Conservation (phyloP, 805 yeast genomes). For the Saccharomycopsis olivae region DNA sequence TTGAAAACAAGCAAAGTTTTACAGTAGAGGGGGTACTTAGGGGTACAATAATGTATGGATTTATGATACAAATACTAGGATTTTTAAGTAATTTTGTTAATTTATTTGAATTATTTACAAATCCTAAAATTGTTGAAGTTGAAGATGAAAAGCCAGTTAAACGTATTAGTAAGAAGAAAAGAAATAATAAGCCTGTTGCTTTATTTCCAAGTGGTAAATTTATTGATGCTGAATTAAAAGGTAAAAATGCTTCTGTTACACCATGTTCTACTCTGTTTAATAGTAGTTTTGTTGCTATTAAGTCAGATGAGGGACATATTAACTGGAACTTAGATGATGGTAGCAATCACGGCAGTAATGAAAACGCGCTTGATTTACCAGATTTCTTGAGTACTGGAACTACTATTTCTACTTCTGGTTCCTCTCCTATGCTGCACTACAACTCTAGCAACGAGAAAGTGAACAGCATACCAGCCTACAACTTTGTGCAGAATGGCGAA, state of each 20-base stretch:
- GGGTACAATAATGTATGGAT: no score
- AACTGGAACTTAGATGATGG: constrained; percentile 10
- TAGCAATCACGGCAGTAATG: constrained; percentile 1
- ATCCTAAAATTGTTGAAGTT: no score
- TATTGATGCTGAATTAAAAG: constrained; percentile 7
- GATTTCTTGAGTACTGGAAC: constrained; percentile 4
- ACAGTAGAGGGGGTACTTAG: no score
- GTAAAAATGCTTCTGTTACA: constrained; percentile 10
- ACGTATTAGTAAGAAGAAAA: background rate
- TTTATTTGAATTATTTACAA: no score
- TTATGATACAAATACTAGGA: no score
- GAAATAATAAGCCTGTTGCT: background rate
- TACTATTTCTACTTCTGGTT: constrained; percentile 11
- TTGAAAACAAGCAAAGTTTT: no score
- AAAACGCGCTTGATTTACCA: constrained; percentile 1
- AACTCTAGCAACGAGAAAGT: constrained; percentile 5
- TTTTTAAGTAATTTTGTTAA: no score
- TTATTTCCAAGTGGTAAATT: constrained; percentile 10
- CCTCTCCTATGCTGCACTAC: constrained; percentile 8
- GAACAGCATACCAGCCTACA: constrained; percentile 10
- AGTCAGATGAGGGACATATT: constrained; percentile 13
- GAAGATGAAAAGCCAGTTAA: background rate
- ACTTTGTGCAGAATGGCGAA: constrained; percentile 12
- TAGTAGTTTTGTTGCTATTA: constrained; percentile 15
- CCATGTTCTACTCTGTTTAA: constrained; percentile 16